Conservation (phyloP, 73 alveolate genomes). For the Symbiodinium natans region DNA sequence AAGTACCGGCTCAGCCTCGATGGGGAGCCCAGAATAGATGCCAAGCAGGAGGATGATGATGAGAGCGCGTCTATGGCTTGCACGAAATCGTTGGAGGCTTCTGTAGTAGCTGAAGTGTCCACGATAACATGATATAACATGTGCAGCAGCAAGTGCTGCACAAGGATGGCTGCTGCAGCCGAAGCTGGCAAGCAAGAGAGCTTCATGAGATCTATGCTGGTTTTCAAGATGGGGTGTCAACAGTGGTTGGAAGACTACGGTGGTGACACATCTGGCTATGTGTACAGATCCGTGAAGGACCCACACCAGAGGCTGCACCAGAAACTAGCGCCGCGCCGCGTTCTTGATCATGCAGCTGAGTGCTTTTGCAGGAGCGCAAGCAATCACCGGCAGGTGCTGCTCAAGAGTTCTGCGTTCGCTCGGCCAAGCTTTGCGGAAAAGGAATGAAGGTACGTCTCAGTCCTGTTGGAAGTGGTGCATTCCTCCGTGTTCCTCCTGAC, state of each 20-base stretch:
- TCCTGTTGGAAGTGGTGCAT: no score
- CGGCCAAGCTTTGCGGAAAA: conserved; percentile 66
- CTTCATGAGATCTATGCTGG: conserved; percentile 89
- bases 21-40: conserved; percentile 30
- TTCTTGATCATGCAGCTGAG: neutral
- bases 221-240: conserved; percentile 91
- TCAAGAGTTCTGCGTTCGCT: conserved; percentile 41
- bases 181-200: conserved; percentile 39
- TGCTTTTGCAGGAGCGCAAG: conserved; percentile 20
- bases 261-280: conserved; percentile 68
- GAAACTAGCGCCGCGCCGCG: neutral
- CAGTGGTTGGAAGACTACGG: conserved; percentile 90
- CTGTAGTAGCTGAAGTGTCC: neutral
- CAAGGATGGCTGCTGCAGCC: conserved; percentile 80
- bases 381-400: conserved; percentile 92
- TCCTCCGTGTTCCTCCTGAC: no score
- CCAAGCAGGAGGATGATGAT: conserved; percentile 53
- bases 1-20: conserved; percentile 55
- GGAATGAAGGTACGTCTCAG: neutral
- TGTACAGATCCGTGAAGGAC: conserved; percentile 79
- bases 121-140: neutral
- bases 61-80: conserved; percentile 39
- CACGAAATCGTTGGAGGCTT: neutral
- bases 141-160: no score
- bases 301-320: neutral